Percentiles rank a stretch among this genome's conserved stretches.
phyloP scores from a whole-genome alignment of 73 alveolate species.

The Paraurostyla sp. region DNA sequence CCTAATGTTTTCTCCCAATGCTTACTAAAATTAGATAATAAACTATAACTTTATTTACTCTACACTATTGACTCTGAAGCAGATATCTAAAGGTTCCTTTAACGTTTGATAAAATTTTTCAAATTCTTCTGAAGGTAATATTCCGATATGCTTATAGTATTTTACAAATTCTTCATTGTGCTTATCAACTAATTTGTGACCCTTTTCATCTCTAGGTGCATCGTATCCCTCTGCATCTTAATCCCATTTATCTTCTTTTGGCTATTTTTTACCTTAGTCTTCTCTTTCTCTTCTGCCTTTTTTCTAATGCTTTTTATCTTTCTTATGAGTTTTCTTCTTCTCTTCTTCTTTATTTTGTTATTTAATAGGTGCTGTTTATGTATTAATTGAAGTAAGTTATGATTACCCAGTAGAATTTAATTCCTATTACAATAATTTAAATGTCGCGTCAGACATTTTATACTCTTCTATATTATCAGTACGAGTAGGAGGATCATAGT shows the following conservation, averaged over 20 bases:
- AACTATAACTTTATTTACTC: conserved; percentile 4
- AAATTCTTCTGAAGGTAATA: conserved; percentile 31
- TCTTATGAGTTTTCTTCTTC: neutral
- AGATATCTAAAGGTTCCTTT: conserved; percentile 39
- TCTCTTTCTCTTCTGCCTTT: conserved; percentile 11
- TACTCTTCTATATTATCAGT: conserved; percentile 10
- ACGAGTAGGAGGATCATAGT: conserved; percentile 54
- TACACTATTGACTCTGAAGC: conserved; percentile 54
- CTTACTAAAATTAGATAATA: neutral
- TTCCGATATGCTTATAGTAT: conserved; percentile 29
- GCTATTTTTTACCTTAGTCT: conserved; percentile 24
- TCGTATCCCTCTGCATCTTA: neutral
- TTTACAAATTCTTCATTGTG: conserved; percentile 40
- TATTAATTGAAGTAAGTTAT: neutral
- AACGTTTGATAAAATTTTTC: conserved; percentile 31
- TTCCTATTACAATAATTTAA: conserved; percentile 38
- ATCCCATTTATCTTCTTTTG: conserved; percentile 48
- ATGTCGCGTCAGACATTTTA: conserved; percentile 45
- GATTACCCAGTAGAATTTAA: conserved; percentile 5
- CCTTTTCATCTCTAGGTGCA: conserved; percentile 2
- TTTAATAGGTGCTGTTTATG: neutral
- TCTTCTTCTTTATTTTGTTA: conserved; percentile 5
- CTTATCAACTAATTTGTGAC: neutral
- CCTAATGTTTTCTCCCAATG: neutral
- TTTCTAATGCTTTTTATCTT: neutral